Evolutionary conservation across 176 grass and related monocot genomes (phyloP).

Genomic region (Juncus inflexus): DNA sequence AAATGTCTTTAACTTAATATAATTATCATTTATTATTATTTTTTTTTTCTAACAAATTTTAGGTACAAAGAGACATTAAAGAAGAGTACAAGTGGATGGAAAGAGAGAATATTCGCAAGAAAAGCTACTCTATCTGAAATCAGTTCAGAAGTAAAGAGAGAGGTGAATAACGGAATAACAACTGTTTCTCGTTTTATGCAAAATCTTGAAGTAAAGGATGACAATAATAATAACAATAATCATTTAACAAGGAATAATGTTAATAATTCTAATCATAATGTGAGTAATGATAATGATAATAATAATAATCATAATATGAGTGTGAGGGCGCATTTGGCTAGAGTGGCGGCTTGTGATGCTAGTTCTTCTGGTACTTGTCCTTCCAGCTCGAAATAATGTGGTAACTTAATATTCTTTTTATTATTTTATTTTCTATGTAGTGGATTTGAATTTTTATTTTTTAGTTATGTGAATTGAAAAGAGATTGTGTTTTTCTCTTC

Average conservation of each 20-base stretch:
- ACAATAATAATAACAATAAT: too few species aligned
- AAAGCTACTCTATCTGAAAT: slow-evolving; percentile 67
- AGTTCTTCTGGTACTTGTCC: not conserved
- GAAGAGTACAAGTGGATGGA: slow-evolving; percentile 96
- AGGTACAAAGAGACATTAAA: slow-evolving; percentile 95
- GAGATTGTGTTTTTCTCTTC: too few species aligned
- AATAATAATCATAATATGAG: slow-evolving; percentile 19
- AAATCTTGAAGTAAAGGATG: too few species aligned
- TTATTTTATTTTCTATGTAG: too few species aligned
- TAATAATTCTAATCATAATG: not conserved
- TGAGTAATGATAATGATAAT: not conserved
- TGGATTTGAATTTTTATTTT: too few species aligned
- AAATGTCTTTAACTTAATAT: too few species aligned
- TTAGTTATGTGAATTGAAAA: too few species aligned
- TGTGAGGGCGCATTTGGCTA: slow-evolving; percentile 17
- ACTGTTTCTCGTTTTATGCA: slow-evolving; percentile 39
- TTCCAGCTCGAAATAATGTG: too few species aligned
- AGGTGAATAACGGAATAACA: slow-evolving; percentile 87
- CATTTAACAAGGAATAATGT: too few species aligned
- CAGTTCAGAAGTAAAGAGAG: slow-evolving; percentile 89
- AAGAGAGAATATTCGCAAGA: slow-evolving; percentile 76
- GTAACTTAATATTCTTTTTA: too few species aligned
- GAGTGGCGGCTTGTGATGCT: slow-evolving; percentile 22
- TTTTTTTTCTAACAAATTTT: slow-evolving; percentile 18
- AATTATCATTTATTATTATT: slow-evolving; percentile 2